Base-by-base conservation (phyloP, 2,329 filamentous ascomycete genomes). In the Lizonia empirigonia region DNA sequence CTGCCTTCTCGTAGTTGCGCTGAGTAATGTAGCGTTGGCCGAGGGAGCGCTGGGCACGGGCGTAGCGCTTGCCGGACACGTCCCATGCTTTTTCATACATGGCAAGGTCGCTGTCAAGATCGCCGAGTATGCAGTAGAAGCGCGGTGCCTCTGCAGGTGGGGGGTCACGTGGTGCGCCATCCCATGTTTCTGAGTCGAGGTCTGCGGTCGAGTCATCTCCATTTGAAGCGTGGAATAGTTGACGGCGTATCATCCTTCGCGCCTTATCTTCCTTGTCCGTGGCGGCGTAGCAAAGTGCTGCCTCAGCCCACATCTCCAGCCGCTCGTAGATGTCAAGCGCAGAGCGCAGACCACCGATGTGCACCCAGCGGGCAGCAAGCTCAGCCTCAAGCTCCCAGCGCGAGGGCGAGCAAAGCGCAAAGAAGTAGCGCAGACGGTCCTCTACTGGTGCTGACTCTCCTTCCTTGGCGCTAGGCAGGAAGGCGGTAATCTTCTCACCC, bases 261-360 rank as follows among this genome's bases (percentile, higher is more conserved):
- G 91, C 94, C 67, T 94, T 94, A 19, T 89, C 89, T 73, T 97
- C 92, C 74, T 86, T 81, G n/a, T 87, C 82, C 0, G 87, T 89
- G 0, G 85, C 80, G 10, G 91, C 92, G 64, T 91, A 87, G 71
- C 94, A 99, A 1, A 99, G 80, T 0, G 94, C 93, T 4, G 92
- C 91, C 74, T 99, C 94, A 1, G 94, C 90, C 91, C 94, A 97
- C 72, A 97, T 87, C 49, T 91, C 86, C 15, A 99, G 77, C 3
- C 94, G 84, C 75, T 96, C 92, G 75, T 97, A 99, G 54, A 99
- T 97, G 54, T 97, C 94, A 1, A 99, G 82, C 0, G 94, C 94
- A 0, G 92, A 96, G 3, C 90, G 82, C 2, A 99, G 77, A 32
- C 91, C 95, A 8, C 94, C 94, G 2, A 97, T 83, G 38, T 85